Evolutionary conservation across 2,329 filamentous ascomycete genomes (phyloP), one percentile per base, ranked within the genome.

Genomic region (Cladophialophora carrionii): DNA sequence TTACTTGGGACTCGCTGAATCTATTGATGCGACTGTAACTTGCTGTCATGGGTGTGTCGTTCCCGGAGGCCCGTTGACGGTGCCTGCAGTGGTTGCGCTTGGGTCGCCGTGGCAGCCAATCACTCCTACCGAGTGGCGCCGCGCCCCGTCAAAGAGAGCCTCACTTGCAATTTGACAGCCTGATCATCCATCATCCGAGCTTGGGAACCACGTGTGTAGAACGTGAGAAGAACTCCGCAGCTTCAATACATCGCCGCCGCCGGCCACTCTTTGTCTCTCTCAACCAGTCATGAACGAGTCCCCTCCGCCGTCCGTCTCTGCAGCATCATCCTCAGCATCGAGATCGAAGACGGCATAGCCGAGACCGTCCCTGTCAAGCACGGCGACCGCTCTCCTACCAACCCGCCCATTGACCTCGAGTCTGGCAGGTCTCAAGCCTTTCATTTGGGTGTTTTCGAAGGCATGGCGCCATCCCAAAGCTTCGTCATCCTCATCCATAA

Each of bases 261-360:
- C 10, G 20, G 29, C 54, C 2, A 41, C 7, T 51, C 8, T 26
- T 26, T 4, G 14, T 10, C 48, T 8, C 12, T 9, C 22, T 63
- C 54, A 68, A 14, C 57, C 63, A 58, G 66, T 66, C 66, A 68
- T 66, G 29, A 64, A 22, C 24, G 65, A 56, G 41, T 71, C 68
- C 12, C 71, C 73, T 29, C 70, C 72, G 12, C 72, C 71, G 20
- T 73, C 73, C 8, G 68, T 69, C 7, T 74, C 73, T 6, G 72
- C 73, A 20, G 71, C 75, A 10, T 75, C 72, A 37, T 69, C 74
- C 54, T 72, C 73, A 46, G 62, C 37, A 71, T 82, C 85, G 68
- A 88, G 71, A 73, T 87, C 85, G 64, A 87, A 74, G 14, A 87
- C 81, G 55, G 81, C 78, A 74, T 85, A 87, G 65, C 83, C 80